phyloP scores from a whole-genome alignment of 768 basidiomycete species.

The Lyophyllum atratum region DNA sequence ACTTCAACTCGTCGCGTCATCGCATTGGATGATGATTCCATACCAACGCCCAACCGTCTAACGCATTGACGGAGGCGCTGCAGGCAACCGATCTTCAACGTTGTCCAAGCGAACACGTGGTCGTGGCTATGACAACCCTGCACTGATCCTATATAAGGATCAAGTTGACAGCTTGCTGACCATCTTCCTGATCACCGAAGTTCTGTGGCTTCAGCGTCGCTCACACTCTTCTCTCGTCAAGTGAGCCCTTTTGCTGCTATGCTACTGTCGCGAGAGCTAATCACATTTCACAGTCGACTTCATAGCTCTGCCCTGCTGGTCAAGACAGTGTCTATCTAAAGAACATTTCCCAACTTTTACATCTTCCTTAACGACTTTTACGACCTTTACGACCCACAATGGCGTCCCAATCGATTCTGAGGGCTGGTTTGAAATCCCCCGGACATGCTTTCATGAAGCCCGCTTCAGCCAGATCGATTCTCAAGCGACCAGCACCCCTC shows the following conservation, averaged over 20 bases:
- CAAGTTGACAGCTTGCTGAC: neutral
- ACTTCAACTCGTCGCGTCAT: neutral
- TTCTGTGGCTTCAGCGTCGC: constrained; percentile 17
- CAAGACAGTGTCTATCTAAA: constrained; percentile 44
- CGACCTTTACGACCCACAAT: constrained; percentile 29
- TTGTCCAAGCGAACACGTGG: neutral
- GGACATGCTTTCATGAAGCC: constrained; percentile 27
- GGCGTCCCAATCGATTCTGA: constrained; percentile 39
- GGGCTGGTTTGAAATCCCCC: constrained; percentile 35
- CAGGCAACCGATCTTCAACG: neutral
- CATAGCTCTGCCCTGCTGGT: constrained; percentile 45
- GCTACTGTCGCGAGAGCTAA: neutral
- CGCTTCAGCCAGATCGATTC: constrained; percentile 34
- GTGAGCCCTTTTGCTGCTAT: neutral
- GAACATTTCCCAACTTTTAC: constrained; percentile 13
- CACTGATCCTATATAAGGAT: constrained; percentile 5
- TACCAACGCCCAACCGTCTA: constrained; percentile 2
- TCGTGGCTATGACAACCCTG: constrained; percentile 17
- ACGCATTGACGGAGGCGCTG: constrained; percentile 3
- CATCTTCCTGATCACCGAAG: constrained; percentile 9
- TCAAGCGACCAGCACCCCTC: constrained; percentile 41
- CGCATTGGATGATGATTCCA: neutral
- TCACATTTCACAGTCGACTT: neutral
- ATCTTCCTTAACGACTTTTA: constrained; percentile 18
- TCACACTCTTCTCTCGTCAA: constrained; percentile 10